These are phyloP conservation scores for Mucor mucedo DNA, from an alignment of 371 early-diverging fungal genomes.

Conservation along the genomic window DNA sequence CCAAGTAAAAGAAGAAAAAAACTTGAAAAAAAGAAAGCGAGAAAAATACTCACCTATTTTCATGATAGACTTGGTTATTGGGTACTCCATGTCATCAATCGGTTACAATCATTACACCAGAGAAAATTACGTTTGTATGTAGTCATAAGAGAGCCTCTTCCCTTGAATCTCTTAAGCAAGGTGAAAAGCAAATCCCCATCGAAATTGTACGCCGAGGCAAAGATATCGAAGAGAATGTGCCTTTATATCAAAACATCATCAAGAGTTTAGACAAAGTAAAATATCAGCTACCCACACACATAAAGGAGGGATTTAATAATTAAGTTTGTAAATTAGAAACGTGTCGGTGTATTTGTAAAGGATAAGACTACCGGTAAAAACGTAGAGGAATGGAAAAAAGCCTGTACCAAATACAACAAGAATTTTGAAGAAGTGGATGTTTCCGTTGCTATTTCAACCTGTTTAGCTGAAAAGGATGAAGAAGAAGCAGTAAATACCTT, in stretches of 20 bases:
- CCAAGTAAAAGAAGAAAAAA: constrained; percentile 47
- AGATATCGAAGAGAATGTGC: constrained; percentile 68
- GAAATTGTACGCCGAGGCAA: constrained; percentile 81
- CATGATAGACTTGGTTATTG: constrained; percentile 86
- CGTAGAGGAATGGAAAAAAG: constrained; percentile 79
- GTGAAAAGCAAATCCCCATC: constrained; percentile 66
- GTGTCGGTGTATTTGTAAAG: constrained; percentile 80
- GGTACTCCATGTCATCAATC: constrained; percentile 95
- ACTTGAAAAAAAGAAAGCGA: neutral
- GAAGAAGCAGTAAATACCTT: constrained; percentile 73
- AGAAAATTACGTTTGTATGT: constrained; percentile 80
- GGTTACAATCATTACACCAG: constrained; percentile 76
- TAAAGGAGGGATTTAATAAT: neutral
- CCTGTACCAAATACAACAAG: constrained; percentile 51
- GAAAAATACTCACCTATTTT: neutral
- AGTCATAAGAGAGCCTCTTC: constrained; percentile 76
- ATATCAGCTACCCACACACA: neutral
- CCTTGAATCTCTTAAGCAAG: constrained; percentile 49
- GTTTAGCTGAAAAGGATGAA: constrained; percentile 89
- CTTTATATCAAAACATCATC: constrained; percentile 63
- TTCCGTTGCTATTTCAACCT: constrained; percentile 69
- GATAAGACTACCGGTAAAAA: constrained; percentile 83
- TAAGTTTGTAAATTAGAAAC: constrained; percentile 48
- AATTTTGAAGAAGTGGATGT: constrained; percentile 76
- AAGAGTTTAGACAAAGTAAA: constrained; percentile 45